Percentiles rank a stretch among this genome's conserved stretches.
These are phyloP conservation scores for Juncus effusus DNA, from an alignment of 176 grass and related monocot genomes.

Conservation along the genomic window DNA sequence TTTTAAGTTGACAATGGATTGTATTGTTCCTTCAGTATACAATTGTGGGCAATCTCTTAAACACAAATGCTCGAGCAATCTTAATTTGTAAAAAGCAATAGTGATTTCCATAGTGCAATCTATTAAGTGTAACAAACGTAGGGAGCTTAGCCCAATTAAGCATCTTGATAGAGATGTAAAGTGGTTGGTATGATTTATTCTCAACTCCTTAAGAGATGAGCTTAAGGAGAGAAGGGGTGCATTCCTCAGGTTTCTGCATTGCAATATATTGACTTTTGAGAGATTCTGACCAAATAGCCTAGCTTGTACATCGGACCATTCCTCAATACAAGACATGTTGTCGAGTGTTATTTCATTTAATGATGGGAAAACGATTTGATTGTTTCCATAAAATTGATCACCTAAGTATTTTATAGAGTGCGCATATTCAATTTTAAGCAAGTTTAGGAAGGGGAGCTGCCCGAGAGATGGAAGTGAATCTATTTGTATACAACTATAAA, in stretches of 20 bases:
- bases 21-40: background rate
- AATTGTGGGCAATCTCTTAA: background rate
- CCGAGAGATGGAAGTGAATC: slow-evolving; percentile 42
- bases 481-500: too few species aligned
- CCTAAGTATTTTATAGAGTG: slow-evolving; percentile 26
- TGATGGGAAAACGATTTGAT: slow-evolving; percentile 18
- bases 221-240: slow-evolving; percentile 1
- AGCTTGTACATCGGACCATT: slow-evolving; percentile 22
- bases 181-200: background rate
- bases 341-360: slow-evolving; percentile 37
- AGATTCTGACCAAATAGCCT: background rate
- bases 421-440: slow-evolving; percentile 36
- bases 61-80: background rate
- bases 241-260: slow-evolving; percentile 8
- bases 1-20: slow-evolving; percentile 3
- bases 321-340: slow-evolving; percentile 25
- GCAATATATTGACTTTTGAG: background rate
- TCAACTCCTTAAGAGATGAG: slow-evolving; percentile 16
- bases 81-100: background rate
- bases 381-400: slow-evolving; percentile 26
- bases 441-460: slow-evolving; percentile 32
- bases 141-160: too few species aligned
- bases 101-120: background rate
- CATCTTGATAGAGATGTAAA: background rate
- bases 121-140: background rate